phyloP scores from a whole-genome alignment of 1,139 yeast species.

The Zygosaccharomyces pseudobailii region DNA sequence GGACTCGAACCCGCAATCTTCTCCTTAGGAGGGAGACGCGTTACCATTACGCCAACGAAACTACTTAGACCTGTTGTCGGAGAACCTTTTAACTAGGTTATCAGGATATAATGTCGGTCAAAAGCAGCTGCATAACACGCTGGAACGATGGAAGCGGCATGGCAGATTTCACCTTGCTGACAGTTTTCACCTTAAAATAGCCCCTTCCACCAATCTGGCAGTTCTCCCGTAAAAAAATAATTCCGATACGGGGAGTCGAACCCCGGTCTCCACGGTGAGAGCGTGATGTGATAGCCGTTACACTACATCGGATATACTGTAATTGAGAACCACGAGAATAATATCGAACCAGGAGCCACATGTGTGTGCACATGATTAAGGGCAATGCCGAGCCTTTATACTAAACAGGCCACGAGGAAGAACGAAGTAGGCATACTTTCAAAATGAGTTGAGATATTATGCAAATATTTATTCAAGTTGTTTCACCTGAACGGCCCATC shows the following conservation, averaged over 20 bases:
- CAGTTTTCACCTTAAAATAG: no score
- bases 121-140: no score
- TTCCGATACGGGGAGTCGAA: constrained; percentile 4
- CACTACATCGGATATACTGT: background rate
- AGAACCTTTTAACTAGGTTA: background rate
- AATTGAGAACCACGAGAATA: rapidly evolving
- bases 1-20: constrained; percentile 97
- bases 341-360: background rate
- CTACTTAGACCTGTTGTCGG: constrained; percentile 21
- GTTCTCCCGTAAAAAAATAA: background rate
- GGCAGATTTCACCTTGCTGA: no score
- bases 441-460: no score
- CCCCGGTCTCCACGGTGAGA: constrained; percentile 4
- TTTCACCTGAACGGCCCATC: no score
- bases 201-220: no score
- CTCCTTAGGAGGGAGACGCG: constrained; percentile 97
- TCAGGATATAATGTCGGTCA: no score
- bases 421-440: no score
- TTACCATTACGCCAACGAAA: constrained; percentile 93
- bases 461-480: no score
- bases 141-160: no score
- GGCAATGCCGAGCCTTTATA: no score
- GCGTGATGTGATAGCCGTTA: constrained; percentile 4
- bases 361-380: background rate
- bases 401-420: no score